These are phyloP conservation scores for Steccherinum ochraceum DNA, from an alignment of 768 basidiomycete species.

Conservation along the genomic window DNA sequence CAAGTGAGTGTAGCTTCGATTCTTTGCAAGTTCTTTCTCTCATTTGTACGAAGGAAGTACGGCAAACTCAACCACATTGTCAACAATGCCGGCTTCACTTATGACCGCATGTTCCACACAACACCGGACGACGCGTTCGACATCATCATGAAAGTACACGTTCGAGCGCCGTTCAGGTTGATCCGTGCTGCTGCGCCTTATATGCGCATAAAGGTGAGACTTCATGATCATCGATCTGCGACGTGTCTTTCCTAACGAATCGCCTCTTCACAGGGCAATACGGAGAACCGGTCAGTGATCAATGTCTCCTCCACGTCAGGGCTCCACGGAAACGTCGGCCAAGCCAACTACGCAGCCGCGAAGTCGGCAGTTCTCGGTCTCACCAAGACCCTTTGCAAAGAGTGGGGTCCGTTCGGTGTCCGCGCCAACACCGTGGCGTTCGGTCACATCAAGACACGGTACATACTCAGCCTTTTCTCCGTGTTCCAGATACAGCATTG, in stretches of 20 bases:
- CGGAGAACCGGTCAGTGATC: conserved; percentile 67
- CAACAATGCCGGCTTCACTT: conserved; percentile 81
- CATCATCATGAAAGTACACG: conserved; percentile 79
- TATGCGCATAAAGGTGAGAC: conserved; percentile 67
- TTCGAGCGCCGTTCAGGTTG: conserved; percentile 81
- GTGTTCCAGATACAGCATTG: background rate
- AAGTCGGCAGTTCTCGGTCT: conserved; percentile 75
- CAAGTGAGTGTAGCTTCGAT: conserved; percentile 39
- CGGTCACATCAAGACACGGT: conserved; percentile 75
- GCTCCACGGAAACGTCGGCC: conserved; percentile 82
- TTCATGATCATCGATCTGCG: background rate
- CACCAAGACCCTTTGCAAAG: conserved; percentile 83
- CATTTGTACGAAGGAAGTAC: conserved; percentile 46
- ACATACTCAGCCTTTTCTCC: no score
- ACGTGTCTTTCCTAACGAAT: background rate
- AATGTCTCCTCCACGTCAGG: conserved; percentile 83
- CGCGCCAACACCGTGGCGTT: conserved; percentile 80
- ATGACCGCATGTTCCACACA: conserved; percentile 84
- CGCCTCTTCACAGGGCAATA: conserved; percentile 31
- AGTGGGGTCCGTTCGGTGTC: conserved; percentile 80
- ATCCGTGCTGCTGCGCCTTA: conserved; percentile 80
- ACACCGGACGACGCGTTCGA: conserved; percentile 79
- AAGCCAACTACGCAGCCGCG: conserved; percentile 76
- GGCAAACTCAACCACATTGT: conserved; percentile 86
- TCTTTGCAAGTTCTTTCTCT: background rate